Percentiles rank a stretch among this genome's conserved stretches.
These are phyloP conservation scores for Stipa capillata DNA, from an alignment of 176 grass and related monocot genomes.

Conservation along the genomic window DNA sequence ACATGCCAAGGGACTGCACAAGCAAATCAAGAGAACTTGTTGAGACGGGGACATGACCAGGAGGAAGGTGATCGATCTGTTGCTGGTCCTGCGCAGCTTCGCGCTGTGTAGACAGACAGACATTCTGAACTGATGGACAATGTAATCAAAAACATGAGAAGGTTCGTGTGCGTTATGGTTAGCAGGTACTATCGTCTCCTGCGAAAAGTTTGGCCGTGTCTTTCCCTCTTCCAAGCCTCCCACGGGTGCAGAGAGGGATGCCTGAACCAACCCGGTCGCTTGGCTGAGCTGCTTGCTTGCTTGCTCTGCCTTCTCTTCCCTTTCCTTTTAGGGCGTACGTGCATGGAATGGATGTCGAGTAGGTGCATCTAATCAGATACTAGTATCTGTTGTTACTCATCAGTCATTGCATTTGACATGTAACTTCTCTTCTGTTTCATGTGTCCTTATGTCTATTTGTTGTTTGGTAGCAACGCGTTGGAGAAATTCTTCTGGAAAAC, in stretches of 20 bases:
- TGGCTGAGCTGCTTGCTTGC: background rate
- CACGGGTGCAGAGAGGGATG: slow-evolving; percentile 33
- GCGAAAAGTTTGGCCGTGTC: background rate
- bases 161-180: slow-evolving; percentile 14
- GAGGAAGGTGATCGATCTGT: background rate
- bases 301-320: background rate
- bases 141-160: background rate
- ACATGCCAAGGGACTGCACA: slow-evolving; percentile 35
- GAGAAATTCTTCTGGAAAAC: background rate
- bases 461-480: background rate
- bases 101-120: background rate
- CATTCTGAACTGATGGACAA: background rate
- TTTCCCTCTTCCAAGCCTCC: slow-evolving; percentile 18
- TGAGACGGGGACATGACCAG: background rate
- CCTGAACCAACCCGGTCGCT: slow-evolving; percentile 30
- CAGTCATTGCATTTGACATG: background rate
- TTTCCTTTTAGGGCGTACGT: background rate
- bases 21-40: background rate
- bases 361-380: background rate
- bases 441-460: background rate
- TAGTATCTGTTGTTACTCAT: too few relatives aligned
- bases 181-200: slow-evolving; percentile 5
- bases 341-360: background rate
- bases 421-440: background rate
- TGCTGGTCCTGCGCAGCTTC: background rate